Evolutionary conservation across 2,329 filamentous ascomycete species (phyloP).

Genomic region (Coniochaeta prunicola): DNA sequence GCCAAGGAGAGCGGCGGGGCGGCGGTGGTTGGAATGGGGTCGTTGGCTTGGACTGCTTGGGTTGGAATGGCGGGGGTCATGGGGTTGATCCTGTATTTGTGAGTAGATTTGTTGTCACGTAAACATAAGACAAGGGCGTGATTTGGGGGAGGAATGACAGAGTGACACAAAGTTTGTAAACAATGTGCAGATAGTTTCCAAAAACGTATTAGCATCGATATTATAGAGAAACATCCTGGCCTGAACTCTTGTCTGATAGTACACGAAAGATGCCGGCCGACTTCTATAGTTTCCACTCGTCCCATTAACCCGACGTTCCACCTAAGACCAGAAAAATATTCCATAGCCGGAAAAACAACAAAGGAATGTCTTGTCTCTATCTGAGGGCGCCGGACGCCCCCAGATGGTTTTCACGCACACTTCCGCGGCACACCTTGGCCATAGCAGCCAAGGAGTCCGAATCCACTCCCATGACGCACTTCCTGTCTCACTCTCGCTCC

Average conservation of each 20-base stretch:
- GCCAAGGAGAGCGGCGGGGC: neutral
- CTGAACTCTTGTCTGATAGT: neutral
- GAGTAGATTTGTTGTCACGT: neutral
- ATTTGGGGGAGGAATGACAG: too few species aligned
- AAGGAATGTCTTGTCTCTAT: neutral
- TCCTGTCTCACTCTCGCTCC: neutral
- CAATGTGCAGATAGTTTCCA: neutral
- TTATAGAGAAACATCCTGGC: neutral
- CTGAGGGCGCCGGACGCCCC: constrained; percentile 1
- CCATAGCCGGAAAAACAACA: neutral
- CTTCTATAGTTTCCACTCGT: neutral
- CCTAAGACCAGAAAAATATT: neutral
- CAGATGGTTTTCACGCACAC: neutral
- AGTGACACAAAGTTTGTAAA: too few species aligned
- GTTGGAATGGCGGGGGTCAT: neutral
- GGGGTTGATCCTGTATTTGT: neutral
- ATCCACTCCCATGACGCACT: neutral
- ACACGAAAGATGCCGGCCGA: neutral
- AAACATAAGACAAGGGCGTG: too few species aligned
- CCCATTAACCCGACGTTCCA: neutral
- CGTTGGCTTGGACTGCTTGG: neutral
- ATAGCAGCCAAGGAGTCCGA: neutral
- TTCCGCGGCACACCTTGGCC: neutral
- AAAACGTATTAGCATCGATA: neutral
- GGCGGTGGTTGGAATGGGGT: neutral